These are phyloP conservation scores for Cyberlindnera sargentensis DNA, from an alignment of 805 yeast species.

Conservation along the genomic window DNA sequence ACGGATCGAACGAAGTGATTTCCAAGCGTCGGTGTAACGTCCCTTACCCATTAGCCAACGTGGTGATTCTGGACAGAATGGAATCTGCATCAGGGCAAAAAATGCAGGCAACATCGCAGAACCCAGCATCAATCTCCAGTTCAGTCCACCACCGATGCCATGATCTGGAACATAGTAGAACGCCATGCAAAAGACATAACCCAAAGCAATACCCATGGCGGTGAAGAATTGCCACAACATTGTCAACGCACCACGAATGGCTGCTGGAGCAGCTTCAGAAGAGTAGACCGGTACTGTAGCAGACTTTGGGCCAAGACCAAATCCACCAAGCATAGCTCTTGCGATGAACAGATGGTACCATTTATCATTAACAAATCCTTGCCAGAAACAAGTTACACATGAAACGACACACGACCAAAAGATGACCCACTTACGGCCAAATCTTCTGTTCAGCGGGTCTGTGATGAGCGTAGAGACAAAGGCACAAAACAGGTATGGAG, in stretches of 20 bases:
- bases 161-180: slow-evolving; percentile 44
- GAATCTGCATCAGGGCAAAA: slow-evolving; percentile 51
- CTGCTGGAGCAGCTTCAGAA: slow-evolving; percentile 58
- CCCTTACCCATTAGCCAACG: slow-evolving; percentile 73
- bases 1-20: slow-evolving; percentile 43
- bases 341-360: slow-evolving; percentile 70
- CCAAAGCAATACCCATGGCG: slow-evolving; percentile 69
- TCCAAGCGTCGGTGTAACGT: slow-evolving; percentile 52
- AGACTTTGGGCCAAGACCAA: slow-evolving; percentile 68
- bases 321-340: slow-evolving; percentile 51
- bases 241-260: slow-evolving; percentile 58
- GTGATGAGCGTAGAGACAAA: slow-evolving; percentile 57
- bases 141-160: slow-evolving; percentile 34
- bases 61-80: slow-evolving; percentile 69
- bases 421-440: slow-evolving; percentile 63
- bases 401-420: slow-evolving; percentile 57
- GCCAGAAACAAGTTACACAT: slow-evolving; percentile 61
- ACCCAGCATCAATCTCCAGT: slow-evolving; percentile 68
- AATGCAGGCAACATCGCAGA: slow-evolving; percentile 64
- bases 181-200: slow-evolving; percentile 58
- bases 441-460: slow-evolving; percentile 46
- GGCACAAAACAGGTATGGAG: slow-evolving; percentile 64
- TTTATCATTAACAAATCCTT: slow-evolving; percentile 43
- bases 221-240: slow-evolving; percentile 76
- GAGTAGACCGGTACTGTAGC: slow-evolving; percentile 71